Percentiles rank a stretch among this genome's conserved stretches.
Evolutionary conservation across 2,329 filamentous ascomycete genomes (phyloP).

Genomic region (Exophiala dermatitidis): DNA sequence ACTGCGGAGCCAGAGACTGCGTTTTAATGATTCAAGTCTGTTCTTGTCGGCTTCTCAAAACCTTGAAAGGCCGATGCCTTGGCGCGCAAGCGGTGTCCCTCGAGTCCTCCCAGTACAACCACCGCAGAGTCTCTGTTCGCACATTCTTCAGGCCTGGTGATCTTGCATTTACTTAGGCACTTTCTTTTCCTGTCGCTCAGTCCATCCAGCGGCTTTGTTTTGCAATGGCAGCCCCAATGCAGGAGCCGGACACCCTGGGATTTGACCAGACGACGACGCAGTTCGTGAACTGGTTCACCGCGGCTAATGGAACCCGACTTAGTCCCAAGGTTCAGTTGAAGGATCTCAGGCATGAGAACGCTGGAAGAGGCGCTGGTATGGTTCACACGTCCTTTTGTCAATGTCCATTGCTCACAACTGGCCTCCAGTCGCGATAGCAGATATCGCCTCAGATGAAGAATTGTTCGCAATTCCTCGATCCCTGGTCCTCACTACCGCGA

Average conservation of each 20-base stretch:
- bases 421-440: constrained; percentile 51
- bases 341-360: constrained; percentile 50
- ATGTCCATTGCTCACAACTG: constrained; percentile 7
- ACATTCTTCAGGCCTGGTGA: not conserved
- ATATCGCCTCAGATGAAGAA: constrained; percentile 66
- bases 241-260: constrained; percentile 13
- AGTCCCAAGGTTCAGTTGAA: constrained; percentile 52
- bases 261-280: constrained; percentile 43
- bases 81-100: not conserved
- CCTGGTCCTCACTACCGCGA: constrained; percentile 64
- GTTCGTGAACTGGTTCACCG: constrained; percentile 53
- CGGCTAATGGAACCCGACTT: constrained; percentile 46
- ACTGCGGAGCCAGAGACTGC: not conserved
- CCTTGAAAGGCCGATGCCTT: not conserved
- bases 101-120: not conserved
- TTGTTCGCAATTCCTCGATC: constrained; percentile 72
- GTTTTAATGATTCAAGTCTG: not conserved
- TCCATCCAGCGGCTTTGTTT: not conserved
- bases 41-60: not conserved
- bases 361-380: constrained; percentile 58
- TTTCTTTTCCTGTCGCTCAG: constrained; percentile 7
- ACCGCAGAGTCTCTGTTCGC: not conserved
- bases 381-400: constrained; percentile 9
- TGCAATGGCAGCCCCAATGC: constrained; percentile 1
- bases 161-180: not conserved